phyloP scores from a whole-genome alignment of 1,284 basidiomycete species.

The Abortiporus biennis region DNA sequence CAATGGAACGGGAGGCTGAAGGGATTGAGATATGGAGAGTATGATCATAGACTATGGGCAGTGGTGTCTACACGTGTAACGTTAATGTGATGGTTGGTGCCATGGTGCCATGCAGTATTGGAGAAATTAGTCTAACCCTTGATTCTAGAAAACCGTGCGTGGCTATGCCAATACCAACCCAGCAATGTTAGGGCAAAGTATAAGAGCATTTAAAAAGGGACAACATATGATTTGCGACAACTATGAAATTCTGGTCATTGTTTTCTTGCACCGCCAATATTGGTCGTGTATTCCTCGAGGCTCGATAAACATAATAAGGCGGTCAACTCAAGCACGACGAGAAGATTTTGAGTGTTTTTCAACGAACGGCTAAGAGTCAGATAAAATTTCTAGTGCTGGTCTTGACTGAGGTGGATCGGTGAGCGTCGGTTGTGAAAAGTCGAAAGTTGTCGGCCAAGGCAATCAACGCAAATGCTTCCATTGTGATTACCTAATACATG shows the following conservation, averaged over 20 bases:
- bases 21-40: conserved; percentile 25
- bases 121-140: neutral
- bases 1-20: conserved; percentile 25
- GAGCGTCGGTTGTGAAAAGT: too few relatives aligned
- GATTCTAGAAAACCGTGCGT: neutral
- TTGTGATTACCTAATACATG: too few relatives aligned
- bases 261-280: neutral
- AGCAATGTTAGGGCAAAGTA: neutral
- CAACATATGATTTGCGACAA: neutral
- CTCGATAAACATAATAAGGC: neutral
- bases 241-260: neutral
- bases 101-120: neutral
- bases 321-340: too few relatives aligned
- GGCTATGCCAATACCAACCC: neutral
- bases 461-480: too few relatives aligned
- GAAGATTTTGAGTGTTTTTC: too few relatives aligned
- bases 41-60: conserved; percentile 3
- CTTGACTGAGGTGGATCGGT: too few relatives aligned
- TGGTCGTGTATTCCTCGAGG: neutral
- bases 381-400: too few relatives aligned
- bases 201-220: neutral
- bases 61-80: neutral
- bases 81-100: neutral
- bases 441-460: too few relatives aligned
- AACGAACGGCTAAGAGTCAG: too few relatives aligned